Percentiles rank a stretch among this genome's conserved stretches.
phyloP scores from a whole-genome alignment of 2,329 filamentous ascomycete genomes.

The Exophiala phaeomuriformis region DNA sequence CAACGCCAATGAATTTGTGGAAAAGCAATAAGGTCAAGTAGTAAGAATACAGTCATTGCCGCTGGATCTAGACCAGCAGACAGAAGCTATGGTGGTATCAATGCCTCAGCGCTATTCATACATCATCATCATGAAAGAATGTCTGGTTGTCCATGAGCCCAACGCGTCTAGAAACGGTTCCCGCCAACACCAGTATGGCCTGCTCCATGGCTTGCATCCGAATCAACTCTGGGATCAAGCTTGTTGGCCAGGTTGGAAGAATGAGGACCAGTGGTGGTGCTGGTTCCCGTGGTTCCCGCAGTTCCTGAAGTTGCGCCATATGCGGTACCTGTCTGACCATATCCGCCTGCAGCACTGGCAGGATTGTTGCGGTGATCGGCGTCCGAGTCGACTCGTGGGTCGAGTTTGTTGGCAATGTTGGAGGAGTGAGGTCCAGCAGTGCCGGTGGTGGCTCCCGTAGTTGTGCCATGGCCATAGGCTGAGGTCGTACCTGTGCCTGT shows the following conservation, averaged over 20 bases:
- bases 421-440: constrained; percentile 33
- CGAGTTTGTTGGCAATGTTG: constrained; percentile 40
- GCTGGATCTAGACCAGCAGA: too few relatives aligned
- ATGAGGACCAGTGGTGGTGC: constrained; percentile 30
- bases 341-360: constrained; percentile 8
- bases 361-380: constrained; percentile 20
- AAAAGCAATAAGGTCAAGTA: neutral
- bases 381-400: constrained; percentile 30
- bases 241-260: constrained; percentile 43
- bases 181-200: too few relatives aligned
- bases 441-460: constrained; percentile 26
- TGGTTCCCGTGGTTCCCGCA: constrained; percentile 3
- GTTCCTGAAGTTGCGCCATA: constrained; percentile 7
- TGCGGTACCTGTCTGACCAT: constrained; percentile 6
- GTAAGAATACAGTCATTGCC: neutral
- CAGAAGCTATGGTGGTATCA: neutral
- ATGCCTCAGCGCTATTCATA: neutral
- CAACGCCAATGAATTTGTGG: too few relatives aligned
- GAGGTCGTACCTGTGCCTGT: constrained; percentile 11
- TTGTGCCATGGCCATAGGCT: neutral
- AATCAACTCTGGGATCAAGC: constrained; percentile 28
- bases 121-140: neutral
- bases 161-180: too few relatives aligned
- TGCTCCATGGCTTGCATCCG: constrained; percentile 20
- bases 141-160: too few relatives aligned